These are phyloP conservation scores for Epicoccum nigrum DNA, from an alignment of 2,329 filamentous ascomycete genomes.

Conservation along the genomic window DNA sequence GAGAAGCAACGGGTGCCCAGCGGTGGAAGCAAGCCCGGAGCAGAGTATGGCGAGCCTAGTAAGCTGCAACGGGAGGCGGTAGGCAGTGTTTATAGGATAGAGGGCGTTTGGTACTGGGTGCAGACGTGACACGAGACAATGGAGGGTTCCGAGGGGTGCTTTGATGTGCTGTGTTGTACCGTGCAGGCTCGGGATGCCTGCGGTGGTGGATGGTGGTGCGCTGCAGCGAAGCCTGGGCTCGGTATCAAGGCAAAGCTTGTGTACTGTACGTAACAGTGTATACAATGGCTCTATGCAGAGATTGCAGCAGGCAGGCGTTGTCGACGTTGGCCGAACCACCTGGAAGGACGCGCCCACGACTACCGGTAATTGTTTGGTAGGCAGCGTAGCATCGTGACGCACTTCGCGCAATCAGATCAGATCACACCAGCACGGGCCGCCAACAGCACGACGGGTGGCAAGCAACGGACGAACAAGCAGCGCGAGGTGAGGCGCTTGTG, in stretches of 20 bases:
- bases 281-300: too few relatives aligned
- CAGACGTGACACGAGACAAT: conserved; percentile 20
- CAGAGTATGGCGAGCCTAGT: neutral
- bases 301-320: conserved; percentile 13
- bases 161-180: too few relatives aligned
- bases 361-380: conserved; percentile 31
- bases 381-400: conserved; percentile 25
- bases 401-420: too few relatives aligned
- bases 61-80: neutral
- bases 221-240: neutral
- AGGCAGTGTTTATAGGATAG: neutral
- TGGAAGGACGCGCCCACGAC: conserved; percentile 34
- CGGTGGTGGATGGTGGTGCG: conserved; percentile 1
- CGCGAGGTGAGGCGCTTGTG: conserved; percentile 18
- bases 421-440: conserved; percentile 17
- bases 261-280: neutral
- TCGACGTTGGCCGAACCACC: conserved; percentile 29
- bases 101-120: conserved; percentile 13
- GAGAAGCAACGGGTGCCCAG: neutral
- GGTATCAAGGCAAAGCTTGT: neutral
- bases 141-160: conserved; percentile 14
- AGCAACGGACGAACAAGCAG: conserved; percentile 27
- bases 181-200: conserved; percentile 17
- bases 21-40: neutral
- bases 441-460: conserved; percentile 31